Base-by-base conservation (phyloP, 148 eudicot genomes). In the Cornus controversa region DNA sequence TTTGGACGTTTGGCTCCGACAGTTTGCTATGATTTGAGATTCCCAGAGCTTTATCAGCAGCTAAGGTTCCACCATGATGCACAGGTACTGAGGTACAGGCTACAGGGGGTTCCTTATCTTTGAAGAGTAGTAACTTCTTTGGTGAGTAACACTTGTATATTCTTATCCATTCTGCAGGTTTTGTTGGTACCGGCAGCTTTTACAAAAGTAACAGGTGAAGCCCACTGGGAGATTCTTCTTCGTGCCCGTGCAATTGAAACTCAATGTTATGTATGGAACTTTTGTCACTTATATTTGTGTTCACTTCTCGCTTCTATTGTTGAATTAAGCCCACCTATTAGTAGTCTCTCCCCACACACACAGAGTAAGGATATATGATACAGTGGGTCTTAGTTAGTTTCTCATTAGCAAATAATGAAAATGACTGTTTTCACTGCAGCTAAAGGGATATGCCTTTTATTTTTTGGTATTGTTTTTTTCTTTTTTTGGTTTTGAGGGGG, bases 21-120 rank as follows among this genome's bases (percentile, higher is more conserved):
- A 23, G 97, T 94, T 82, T 94, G 98, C 82, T 94, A 94, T 81
- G 98, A 94, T 88, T 80, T 94, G 84, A 88, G 98, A 82, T 94
- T 94, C 78, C 98, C 98, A 24, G 97, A 92, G 85, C 47, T 94
- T 40, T 94, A 91, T 84, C 91, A 92, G 85, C 89, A 88, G 75
- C 85, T 94, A 71, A 82, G 98, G 74, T 94, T 94, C 83, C 85
- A 86, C 24, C 88, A 87, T 54, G 86, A 86, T 65, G 93, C 90
- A 53, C 88, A 94, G 90, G 95, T 89, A 87, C 73, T 62, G 58
- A 63, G 45, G 45, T 40, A 40, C 9, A 40, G 45, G 45, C 10
- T 8, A 40, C 45, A 40, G 45, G 47, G 50, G 14, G 29, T 65
- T 76, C 65, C 70, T 36, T 67, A 20, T 42, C 28, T 73, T 45